Base-by-base conservation (phyloP, 768 basidiomycete genomes). In the Strobilomyces dryophilus region DNA sequence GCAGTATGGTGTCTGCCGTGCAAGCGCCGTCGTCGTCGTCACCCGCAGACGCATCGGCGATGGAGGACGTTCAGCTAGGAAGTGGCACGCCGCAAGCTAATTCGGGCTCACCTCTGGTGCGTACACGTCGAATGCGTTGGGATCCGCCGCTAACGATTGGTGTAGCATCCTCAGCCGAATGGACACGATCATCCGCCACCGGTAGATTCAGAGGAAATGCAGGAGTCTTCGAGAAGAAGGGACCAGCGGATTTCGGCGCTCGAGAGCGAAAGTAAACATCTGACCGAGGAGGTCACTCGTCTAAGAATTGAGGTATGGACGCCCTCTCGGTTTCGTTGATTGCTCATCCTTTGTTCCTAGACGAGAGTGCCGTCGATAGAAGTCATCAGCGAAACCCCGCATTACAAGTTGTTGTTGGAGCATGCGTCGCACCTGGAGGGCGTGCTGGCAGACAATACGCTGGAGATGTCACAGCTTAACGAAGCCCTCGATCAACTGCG, bases 21-120 rank as follows among this genome's bases (percentile, higher is more conserved):
- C 77, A 79, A 60, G 62, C 69, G 21, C 74, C 69, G 51, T 59
- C 71, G 45, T 59, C 72, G 20, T 60, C 70, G 41, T 58, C 72
- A 17, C 43, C 63, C 20, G 69, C 65, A 48, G 62, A 66, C 35
- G 76, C 72, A 47, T 62, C 40, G 11, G 53, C 44, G 10, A 61
- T 60, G 51, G 65, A 73, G 39, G 66, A 60, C 7, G 47, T 57
- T 39, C 71, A 66, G 45, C 56, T 26, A 5, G 61, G 55, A 71
- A 67, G 79, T 79, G 75, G 78, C 76, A 71, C 69, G 11, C 58
- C 75, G 58, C 73, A 71, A 66, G 67, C 66, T 61, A 74, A 74
- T 71, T 76, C 79, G 71, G 81, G 78, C 73, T 79, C 84, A 76
- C 82, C 85, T 70, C 78, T 74, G 75, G 87, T 88, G 79, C 82